Percentiles rank a stretch among this genome's conserved stretches.
Evolutionary conservation across 805 yeast genomes (phyloP).

Genomic region (Diddensiella santjacobensis): DNA sequence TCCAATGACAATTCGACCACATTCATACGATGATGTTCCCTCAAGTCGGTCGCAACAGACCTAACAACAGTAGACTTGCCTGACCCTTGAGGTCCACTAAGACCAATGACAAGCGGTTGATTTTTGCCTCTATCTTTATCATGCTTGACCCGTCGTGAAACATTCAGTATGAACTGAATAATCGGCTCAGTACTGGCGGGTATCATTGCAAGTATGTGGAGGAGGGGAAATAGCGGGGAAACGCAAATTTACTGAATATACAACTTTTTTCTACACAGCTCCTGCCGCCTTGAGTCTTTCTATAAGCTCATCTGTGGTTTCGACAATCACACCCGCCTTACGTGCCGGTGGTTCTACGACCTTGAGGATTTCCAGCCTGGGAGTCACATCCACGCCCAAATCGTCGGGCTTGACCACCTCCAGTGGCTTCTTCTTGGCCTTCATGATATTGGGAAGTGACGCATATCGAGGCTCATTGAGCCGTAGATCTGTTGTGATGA

Average conservation of each 20-base stretch:
- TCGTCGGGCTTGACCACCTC: conserved; percentile 62
- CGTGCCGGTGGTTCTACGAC: conserved; percentile 86
- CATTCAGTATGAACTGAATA: conserved; percentile 1
- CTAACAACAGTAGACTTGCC: conserved; percentile 35
- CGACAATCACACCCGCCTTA: conserved; percentile 76
- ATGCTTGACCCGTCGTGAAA: background rate
- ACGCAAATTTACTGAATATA: background rate
- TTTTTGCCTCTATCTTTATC: background rate
- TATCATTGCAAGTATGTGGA: background rate
- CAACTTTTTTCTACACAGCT: conserved; percentile 44
- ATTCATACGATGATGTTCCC: conserved; percentile 33
- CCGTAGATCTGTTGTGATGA: conserved; percentile 89
- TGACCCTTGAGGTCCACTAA: conserved; percentile 38
- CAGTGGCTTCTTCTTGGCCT: conserved; percentile 95
- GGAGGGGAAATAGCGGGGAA: background rate
- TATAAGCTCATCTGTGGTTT: conserved; percentile 76
- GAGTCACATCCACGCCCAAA: conserved; percentile 60
- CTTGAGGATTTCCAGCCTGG: conserved; percentile 63
- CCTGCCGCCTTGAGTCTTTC: conserved; percentile 72
- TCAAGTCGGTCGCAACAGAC: conserved; percentile 27
- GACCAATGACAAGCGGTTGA: conserved; percentile 27
- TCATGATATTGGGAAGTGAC: conserved; percentile 94
- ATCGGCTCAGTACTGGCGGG: conserved; percentile 5
- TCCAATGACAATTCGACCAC: conserved; percentile 62
- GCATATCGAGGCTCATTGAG: conserved; percentile 94